Evolutionary conservation across 257 asterid genomes (phyloP).

Genomic region (Fraxinus excelsior): DNA sequence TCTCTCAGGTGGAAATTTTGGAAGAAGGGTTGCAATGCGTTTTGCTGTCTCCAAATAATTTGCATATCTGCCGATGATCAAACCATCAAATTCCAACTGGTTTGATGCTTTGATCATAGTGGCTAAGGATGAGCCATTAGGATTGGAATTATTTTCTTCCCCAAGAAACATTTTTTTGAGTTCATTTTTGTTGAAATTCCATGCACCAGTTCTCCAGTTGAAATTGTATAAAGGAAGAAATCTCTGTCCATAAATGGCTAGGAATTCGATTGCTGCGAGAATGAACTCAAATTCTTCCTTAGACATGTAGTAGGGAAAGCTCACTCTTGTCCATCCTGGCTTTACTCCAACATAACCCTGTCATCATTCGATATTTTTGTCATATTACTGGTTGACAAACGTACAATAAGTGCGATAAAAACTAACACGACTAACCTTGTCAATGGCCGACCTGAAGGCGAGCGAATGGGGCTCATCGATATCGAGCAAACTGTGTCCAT

Average conservation of each 20-base stretch:
- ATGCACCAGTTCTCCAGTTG: slow-evolving; percentile 60
- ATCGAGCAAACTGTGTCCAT: slow-evolving; percentile 58
- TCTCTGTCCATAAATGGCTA: slow-evolving; percentile 64
- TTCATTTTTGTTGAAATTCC: slow-evolving; percentile 51
- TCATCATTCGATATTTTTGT: too few relatives aligned
- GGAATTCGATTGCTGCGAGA: slow-evolving; percentile 55
- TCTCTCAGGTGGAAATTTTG: slow-evolving; percentile 47
- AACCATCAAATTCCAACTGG: slow-evolving; percentile 11
- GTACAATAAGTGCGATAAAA: background rate
- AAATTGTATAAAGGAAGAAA: slow-evolving; percentile 52
- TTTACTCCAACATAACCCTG: slow-evolving; percentile 71
- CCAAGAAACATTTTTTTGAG: slow-evolving; percentile 11
- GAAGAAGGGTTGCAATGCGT: slow-evolving; percentile 44
- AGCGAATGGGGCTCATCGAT: slow-evolving; percentile 42
- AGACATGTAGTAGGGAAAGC: slow-evolving; percentile 78
- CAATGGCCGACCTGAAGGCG: slow-evolving; percentile 39
- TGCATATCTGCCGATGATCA: slow-evolving; percentile 21
- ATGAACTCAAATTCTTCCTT: slow-evolving; percentile 62
- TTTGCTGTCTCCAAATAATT: slow-evolving; percentile 58
- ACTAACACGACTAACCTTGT: slow-evolving; percentile 38
- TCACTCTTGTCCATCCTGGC: slow-evolving; percentile 84
- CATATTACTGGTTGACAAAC: background rate
- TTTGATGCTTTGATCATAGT: slow-evolving; percentile 29
- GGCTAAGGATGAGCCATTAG: slow-evolving; percentile 19
- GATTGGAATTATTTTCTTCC: background rate